Base-by-base conservation (phyloP, 2,329 filamentous ascomycete genomes). In the Diaporthe sp. region DNA sequence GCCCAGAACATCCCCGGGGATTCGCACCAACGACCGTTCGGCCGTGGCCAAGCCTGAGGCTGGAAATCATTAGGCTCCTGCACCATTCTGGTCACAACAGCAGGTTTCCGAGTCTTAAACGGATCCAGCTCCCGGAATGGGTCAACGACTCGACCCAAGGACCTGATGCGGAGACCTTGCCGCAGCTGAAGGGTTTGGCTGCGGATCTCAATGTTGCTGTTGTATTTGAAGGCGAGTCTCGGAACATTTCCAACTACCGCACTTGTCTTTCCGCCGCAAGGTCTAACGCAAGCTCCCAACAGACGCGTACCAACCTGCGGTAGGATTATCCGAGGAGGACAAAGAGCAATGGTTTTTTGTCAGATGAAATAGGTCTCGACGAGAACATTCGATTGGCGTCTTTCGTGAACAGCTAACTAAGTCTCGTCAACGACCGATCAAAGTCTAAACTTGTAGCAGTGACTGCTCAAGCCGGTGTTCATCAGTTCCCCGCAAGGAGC, bases 341-440 rank as follows among this genome's bases (percentile, higher is more conserved):
- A 17, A 31, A n/a, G 25, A 39, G 31, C 6, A 2, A 12, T 25
- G 28, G 47, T 2, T 15, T 10, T 17, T 37, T 20, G 10, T 20
- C 13, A 3, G 1, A 37, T 7, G 2, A 17, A 1, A 20, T n/a
- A 7, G 6, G 3, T 13, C 6, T 3, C 1, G 20, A 9, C 12
- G 7, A 39, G 22, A 42, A 6, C 4, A 39, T 15, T 25, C 6
- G 0, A n/a, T 4, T 8, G 1, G 0, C 4, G 1, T 28, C 0
- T 28, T 12, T 5, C 9, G 5, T 31, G 25, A 20, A 37, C 13
- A 20, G 17, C n/a, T 31, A 25, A 9, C 39, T 13, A 7, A 22
- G 17, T 10, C 10, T 13, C 17, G 9, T 58, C 55, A n/a, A n/a
- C 6, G 17, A n/a, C 15, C 20, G 31, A 13, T 31, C 9, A 31